Evolutionary conservation across 176 grass and related monocot species (phyloP).

Genomic region (Bromus sterilis): DNA sequence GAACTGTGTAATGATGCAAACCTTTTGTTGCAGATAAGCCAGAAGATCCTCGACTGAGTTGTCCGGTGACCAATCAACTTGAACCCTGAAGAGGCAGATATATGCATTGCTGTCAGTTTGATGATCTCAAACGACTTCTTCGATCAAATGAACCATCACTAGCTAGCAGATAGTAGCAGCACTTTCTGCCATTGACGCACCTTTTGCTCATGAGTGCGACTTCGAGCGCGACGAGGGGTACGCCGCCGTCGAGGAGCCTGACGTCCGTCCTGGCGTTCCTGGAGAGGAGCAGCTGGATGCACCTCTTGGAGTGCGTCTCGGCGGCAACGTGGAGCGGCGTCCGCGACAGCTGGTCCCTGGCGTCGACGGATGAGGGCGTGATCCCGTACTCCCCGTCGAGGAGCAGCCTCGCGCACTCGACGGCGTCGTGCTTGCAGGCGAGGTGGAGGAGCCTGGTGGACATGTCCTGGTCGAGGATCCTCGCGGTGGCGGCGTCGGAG

Average conservation of each 20-base stretch:
- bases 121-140: neutral
- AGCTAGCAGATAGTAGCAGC: neutral
- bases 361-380: constrained; percentile 13
- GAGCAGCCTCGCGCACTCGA: constrained; percentile 42
- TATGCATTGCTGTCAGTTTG: neutral
- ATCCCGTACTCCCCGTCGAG: constrained; percentile 36
- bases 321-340: constrained; percentile 52
- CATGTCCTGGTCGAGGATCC: constrained; percentile 37
- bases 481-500: constrained; percentile 26
- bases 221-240: constrained; percentile 42
- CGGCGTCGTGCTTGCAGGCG: constrained; percentile 51
- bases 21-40: constrained; percentile 31
- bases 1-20: constrained; percentile 10
- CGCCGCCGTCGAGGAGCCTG: constrained; percentile 28
- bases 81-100: constrained; percentile 25
- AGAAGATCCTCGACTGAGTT: constrained; percentile 45
- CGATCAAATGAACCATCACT: neutral
- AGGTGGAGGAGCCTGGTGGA: constrained; percentile 49
- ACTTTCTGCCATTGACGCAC: neutral
- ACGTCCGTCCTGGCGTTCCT: constrained; percentile 41
- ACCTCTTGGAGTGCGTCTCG: constrained; percentile 39
- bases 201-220: constrained; percentile 36
- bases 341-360: constrained; percentile 35
- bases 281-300: constrained; percentile 46
- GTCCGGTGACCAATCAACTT: constrained; percentile 40